Conservation (phyloP, 2,329 filamentous ascomycete genomes). For the Dothiorella sarmentorum region DNA sequence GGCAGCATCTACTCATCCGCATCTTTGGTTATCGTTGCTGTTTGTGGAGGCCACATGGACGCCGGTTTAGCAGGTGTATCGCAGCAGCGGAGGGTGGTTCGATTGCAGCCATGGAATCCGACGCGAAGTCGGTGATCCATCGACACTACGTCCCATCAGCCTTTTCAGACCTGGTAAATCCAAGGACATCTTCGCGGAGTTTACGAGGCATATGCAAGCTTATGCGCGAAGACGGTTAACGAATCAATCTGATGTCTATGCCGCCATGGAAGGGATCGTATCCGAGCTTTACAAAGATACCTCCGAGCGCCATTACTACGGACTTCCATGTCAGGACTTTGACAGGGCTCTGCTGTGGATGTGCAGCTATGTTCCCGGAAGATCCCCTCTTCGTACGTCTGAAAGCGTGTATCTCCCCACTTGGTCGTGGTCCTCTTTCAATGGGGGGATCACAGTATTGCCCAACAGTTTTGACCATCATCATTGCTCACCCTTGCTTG, state of each 20-base stretch:
- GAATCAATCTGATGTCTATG: neutral
- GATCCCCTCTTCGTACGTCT: neutral
- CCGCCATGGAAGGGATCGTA: conserved; percentile 1
- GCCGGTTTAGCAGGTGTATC: neutral
- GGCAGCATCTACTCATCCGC: neutral
- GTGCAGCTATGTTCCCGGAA: neutral
- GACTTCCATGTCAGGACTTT: neutral
- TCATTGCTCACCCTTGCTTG: neutral
- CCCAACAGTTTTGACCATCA: neutral
- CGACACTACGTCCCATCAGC: neutral
- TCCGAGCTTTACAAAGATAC: neutral
- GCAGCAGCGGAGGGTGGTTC: conserved; percentile 1
- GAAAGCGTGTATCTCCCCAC: neutral
- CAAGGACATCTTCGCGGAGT: neutral
- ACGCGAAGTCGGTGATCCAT: neutral
- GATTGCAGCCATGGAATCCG: neutral
- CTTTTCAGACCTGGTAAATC: neutral
- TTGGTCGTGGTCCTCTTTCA: conserved; percentile 13
- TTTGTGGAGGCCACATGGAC: neutral
- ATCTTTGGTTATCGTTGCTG: neutral
- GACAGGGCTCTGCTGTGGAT: conserved; percentile 1
- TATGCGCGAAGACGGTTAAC: neutral
- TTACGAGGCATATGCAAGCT: neutral
- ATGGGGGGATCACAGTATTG: neutral
- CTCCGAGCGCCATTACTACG: neutral